Conservation (phyloP, 148 eudicot species). For the Pharnaceum exiguum region DNA sequence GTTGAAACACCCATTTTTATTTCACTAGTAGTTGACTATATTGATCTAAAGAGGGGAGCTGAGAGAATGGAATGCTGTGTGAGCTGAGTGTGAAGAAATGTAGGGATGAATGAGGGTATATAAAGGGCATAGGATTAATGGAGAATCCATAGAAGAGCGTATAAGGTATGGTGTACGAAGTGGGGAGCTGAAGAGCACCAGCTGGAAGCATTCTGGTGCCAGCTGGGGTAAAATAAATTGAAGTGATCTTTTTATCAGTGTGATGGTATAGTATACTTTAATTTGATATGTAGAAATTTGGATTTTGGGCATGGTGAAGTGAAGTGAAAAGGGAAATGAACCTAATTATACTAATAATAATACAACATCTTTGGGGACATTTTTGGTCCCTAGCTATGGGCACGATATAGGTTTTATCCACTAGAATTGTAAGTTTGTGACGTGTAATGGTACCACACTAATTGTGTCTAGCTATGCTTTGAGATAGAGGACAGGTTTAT, state of each 20-base stretch:
- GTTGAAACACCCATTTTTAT: constrained; percentile 19
- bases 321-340: constrained; percentile 5
- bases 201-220: constrained; percentile 28
- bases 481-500: constrained; percentile 3
- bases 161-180: constrained; percentile 21
- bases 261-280: too few species aligned
- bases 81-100: not conserved
- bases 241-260: not conserved
- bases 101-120: constrained; percentile 10
- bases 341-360: constrained; percentile 1
- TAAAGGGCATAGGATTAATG: constrained; percentile 14
- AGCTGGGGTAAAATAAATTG: constrained; percentile 16
- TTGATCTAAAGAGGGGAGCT: not conserved
- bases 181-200: constrained; percentile 26
- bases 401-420: not conserved
- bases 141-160: constrained; percentile 10
- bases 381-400: constrained; percentile 15
- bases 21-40: not conserved
- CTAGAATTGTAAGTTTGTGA: too few species aligned
- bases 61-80: too few species aligned
- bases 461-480: too few species aligned
- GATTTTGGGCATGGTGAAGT: constrained; percentile 12
- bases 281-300: too few species aligned
- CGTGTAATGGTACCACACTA: too few species aligned
- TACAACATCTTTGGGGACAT: not conserved